These are phyloP conservation scores for Barnettozyma botsteinii DNA, from an alignment of 805 yeast species.

Conservation along the genomic window DNA sequence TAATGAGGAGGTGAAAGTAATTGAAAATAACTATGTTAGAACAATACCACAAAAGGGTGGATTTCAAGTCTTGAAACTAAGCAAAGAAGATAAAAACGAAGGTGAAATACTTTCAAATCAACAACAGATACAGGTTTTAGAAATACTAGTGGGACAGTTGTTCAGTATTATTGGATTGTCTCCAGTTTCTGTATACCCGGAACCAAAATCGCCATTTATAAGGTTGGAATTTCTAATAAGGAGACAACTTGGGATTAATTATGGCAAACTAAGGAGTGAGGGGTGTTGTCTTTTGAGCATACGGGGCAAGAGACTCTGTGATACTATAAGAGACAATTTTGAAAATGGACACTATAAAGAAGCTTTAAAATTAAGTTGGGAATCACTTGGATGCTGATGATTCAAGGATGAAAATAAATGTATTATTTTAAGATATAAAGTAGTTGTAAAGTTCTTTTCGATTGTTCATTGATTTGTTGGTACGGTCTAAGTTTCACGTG, in stretches of 20 bases:
- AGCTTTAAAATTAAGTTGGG: not conserved
- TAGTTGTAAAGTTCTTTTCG: too few species aligned
- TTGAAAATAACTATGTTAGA: not conserved
- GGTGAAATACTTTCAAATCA: not conserved
- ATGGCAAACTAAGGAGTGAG: not conserved
- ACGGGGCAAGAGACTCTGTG: not conserved
- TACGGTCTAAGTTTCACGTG: too few species aligned
- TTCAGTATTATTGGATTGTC: constrained; percentile 6
- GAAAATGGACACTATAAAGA: not conserved
- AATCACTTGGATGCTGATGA: not conserved
- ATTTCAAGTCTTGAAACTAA: not conserved
- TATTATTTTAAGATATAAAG: too few species aligned
- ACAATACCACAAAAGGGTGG: constrained; percentile 6
- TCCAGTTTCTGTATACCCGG: not conserved
- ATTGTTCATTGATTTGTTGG: too few species aligned
- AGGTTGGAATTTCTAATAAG: constrained; percentile 11
- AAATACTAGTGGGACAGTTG: constrained; percentile 4
- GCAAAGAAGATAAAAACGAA: not conserved
- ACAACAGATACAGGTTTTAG: constrained; percentile 6
- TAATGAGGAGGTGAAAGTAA: not conserved
- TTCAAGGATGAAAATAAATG: too few species aligned
- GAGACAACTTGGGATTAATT: constrained; percentile 5
- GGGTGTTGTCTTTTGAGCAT: too few species aligned
- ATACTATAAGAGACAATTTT: not conserved
- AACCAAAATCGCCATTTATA: constrained; percentile 11